These are phyloP conservation scores for Stylosanthes scabra DNA, from an alignment of 331 rosid species.

Conservation along the genomic window DNA sequence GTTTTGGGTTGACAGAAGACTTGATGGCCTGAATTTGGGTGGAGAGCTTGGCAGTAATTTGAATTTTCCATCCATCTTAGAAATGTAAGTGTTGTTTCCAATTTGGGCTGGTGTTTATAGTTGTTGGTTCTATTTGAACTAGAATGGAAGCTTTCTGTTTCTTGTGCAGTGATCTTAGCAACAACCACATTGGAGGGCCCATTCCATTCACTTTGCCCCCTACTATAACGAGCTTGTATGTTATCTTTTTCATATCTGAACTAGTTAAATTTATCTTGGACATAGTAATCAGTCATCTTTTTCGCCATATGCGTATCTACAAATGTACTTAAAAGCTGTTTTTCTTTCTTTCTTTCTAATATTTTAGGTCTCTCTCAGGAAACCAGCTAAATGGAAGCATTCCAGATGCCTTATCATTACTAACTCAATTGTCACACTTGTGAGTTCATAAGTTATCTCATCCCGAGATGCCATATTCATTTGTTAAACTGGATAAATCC, in stretches of 20 bases:
- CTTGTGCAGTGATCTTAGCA: constrained; percentile 71
- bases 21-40: constrained; percentile 62
- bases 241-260: constrained; percentile 9
- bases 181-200: constrained; percentile 77
- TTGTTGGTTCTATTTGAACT: constrained; percentile 3
- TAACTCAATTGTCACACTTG: constrained; percentile 56
- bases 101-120: too few species aligned
- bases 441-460: constrained; percentile 46
- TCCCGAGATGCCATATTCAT: not conserved
- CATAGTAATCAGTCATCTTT: not conserved
- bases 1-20: constrained; percentile 62
- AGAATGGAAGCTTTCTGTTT: constrained; percentile 40
- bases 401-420: constrained; percentile 55
- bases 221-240: constrained; percentile 80
- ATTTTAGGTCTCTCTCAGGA: constrained; percentile 64
- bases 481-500: constrained; percentile 46
- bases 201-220: constrained; percentile 69
- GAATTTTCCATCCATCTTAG: constrained; percentile 67
- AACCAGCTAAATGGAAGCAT: constrained; percentile 71
- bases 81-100: constrained; percentile 63
- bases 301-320: constrained; percentile 11
- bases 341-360: constrained; percentile 11
- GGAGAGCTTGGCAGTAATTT: constrained; percentile 74
- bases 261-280: constrained; percentile 20
- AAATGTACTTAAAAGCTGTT: not conserved